Base-by-base conservation (phyloP, 2,329 filamentous ascomycete species). In the Aspergillaceae sp. region DNA sequence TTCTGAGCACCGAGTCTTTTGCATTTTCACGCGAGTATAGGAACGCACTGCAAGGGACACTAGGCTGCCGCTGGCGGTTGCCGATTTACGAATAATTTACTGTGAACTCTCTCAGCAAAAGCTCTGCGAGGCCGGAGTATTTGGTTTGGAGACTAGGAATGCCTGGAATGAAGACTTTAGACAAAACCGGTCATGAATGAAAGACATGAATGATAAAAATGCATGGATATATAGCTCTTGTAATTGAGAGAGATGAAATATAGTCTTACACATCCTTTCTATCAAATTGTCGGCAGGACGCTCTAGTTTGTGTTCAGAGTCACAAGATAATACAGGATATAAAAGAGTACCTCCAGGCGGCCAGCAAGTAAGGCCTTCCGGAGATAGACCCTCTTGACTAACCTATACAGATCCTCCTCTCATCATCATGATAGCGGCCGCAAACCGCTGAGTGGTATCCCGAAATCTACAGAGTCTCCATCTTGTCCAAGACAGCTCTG, bases 401-500 rank as follows among this genome's bases (percentile, higher is more conserved):
- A 42, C 45, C 46, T 48, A 46, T 51, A 47, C 44, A 55, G 47
- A 46, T 29, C 48, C 53, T 56, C 55, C 19, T 19, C 51, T 55
- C 54, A 53, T 52, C 47, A 54, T 61, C 51, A 54, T 54, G 55
- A 54, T 56, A 48, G 51, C 49, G 47, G 44, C 47, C 46, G 49
- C 44, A 44, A 51, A 50, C 45, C 47, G 45, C 42, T 28, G 46
- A 40, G 43, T 44, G 32, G 36, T 45, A 42, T 50, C 46, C 43
- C 43, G 53, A 46, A 49, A 57, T 67, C 78, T 79, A 84, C 67
- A 83, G 62, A 58, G 66, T 73, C 77, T 97, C 91, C 89, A 98
- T 94, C 79, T 92, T 87, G 76, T 90, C 82, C 65, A 98, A 79
- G 65, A 98, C 86, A 61, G 92, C 90, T 62, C 84, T 79, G 62